phyloP scores from a whole-genome alignment of 2,329 filamentous ascomycete species.

The Alternaria panax region DNA sequence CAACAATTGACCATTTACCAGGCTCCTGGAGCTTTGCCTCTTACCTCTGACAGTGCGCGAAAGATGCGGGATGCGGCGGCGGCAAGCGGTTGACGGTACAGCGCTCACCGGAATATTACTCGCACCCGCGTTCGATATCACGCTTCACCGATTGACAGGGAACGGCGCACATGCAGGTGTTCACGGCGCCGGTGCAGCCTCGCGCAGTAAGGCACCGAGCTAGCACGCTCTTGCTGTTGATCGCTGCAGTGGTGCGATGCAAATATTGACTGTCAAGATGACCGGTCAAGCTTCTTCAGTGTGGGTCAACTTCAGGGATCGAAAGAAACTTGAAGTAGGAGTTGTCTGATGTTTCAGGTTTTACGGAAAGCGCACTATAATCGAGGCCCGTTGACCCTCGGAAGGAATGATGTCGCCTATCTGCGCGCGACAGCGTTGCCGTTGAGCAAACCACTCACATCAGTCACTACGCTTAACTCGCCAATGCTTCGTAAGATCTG shows the following conservation, averaged over 20 bases:
- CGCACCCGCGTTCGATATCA: slow-evolving; percentile 9
- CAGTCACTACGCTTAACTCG: not conserved
- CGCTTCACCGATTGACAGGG: slow-evolving; percentile 7
- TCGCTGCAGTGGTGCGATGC: slow-evolving; percentile 7
- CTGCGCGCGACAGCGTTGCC: not conserved
- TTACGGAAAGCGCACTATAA: not conserved
- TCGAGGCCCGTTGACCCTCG: not conserved
- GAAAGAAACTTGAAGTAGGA: not conserved
- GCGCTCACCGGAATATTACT: slow-evolving; percentile 22
- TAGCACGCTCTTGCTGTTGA: slow-evolving; percentile 5
- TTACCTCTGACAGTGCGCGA: slow-evolving; percentile 7
- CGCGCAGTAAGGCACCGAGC: slow-evolving; percentile 14
- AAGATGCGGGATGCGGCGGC: slow-evolving; percentile 9
- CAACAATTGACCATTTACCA: slow-evolving; percentile 12
- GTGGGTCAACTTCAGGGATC: not conserved
- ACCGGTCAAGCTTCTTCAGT: not conserved
- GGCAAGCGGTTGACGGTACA: slow-evolving; percentile 15
- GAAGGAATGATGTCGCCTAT: not conserved
- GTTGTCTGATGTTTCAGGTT: not conserved
- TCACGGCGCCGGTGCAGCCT: slow-evolving; percentile 11
- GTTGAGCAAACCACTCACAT: not conserved
- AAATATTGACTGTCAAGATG: not conserved
- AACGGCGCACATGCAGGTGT: slow-evolving; percentile 14
- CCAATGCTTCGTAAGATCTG: not conserved
- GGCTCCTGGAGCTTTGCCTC: slow-evolving; percentile 17